phyloP scores from a whole-genome alignment of 805 yeast species.

The Lipomyces lipofer region DNA sequence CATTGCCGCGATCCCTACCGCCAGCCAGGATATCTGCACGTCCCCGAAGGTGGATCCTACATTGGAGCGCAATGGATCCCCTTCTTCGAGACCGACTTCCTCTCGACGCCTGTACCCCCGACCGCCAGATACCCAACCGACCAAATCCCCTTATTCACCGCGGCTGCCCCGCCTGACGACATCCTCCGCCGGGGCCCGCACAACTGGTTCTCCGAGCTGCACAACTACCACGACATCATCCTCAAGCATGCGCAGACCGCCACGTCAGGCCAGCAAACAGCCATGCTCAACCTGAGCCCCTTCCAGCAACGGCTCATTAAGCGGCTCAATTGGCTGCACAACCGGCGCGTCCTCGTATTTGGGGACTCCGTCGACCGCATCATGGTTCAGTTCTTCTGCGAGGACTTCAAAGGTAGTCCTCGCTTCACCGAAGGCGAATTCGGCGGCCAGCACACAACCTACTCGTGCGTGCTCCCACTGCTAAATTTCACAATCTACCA shows the following conservation, averaged over 20 bases:
- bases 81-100: slow-evolving; percentile 2
- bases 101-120: slow-evolving; percentile 18
- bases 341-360: slow-evolving; percentile 22
- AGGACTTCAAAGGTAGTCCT: slow-evolving; percentile 4
- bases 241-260: background rate
- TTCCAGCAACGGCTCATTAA: slow-evolving; percentile 11
- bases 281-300: slow-evolving; percentile 2
- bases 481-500: slow-evolving; percentile 25
- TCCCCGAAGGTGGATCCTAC: background rate
- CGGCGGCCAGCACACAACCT: slow-evolving; percentile 29
- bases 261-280: background rate
- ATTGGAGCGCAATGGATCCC: slow-evolving; percentile 24
- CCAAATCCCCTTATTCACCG: slow-evolving; percentile 16
- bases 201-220: slow-evolving; percentile 17
- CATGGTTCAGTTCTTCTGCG: slow-evolving; percentile 24
- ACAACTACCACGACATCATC: slow-evolving; percentile 5
- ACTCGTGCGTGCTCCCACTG: slow-evolving; percentile 12
- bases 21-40: slow-evolving; percentile 20
- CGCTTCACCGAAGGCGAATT: background rate
- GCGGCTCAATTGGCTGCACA: slow-evolving; percentile 26
- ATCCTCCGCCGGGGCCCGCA: slow-evolving; percentile 13
- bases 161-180: slow-evolving; percentile 13
- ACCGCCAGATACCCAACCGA: slow-evolving; percentile 23
- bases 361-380: slow-evolving; percentile 31
- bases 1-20: slow-evolving; percentile 25